phyloP scores from a whole-genome alignment of 352 stramenopile genomes.

The Phytophthora foliorum region DNA sequence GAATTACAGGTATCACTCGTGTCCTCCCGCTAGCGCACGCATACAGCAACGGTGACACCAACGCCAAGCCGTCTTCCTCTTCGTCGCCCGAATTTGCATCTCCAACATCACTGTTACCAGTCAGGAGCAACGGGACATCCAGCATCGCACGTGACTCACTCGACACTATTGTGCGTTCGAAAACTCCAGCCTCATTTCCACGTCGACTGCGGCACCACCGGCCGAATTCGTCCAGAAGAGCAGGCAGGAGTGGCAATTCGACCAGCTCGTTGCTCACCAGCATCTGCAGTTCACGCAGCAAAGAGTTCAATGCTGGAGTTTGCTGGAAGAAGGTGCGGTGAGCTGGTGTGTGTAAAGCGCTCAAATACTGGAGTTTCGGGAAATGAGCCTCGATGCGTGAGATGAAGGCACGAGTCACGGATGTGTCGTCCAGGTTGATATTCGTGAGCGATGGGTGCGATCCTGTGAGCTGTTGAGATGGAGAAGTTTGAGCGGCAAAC shows the following conservation, averaged over 20 bases:
- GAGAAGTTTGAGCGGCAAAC: constrained; percentile 30
- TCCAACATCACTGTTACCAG: background rate
- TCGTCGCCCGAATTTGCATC: constrained; percentile 11
- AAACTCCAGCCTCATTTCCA: constrained; percentile 33
- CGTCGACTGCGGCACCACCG: constrained; percentile 27
- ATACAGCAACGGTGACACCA: constrained; percentile 66
- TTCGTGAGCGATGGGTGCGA: constrained; percentile 65
- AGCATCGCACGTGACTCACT: constrained; percentile 47
- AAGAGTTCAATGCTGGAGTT: constrained; percentile 29
- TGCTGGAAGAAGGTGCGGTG: constrained; percentile 70
- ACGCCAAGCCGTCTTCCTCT: constrained; percentile 16
- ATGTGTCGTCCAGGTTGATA: constrained; percentile 80
- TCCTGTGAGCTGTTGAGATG: constrained; percentile 42
- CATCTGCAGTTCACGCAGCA: constrained; percentile 59
- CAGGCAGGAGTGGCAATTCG: constrained; percentile 64
- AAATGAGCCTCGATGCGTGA: constrained; percentile 64
- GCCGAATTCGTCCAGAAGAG: constrained; percentile 65
- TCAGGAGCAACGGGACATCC: constrained; percentile 63
- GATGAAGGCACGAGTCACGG: constrained; percentile 56
- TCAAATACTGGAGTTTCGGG: constrained; percentile 66
- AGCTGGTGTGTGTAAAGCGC: constrained; percentile 77
- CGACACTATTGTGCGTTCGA: constrained; percentile 59
- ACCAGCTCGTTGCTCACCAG: constrained; percentile 70
- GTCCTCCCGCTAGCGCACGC: constrained; percentile 69
- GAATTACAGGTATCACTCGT: constrained; percentile 52